These are phyloP conservation scores for Beauveria bassiana DNA, from an alignment of 2,329 filamentous ascomycete species.

Conservation along the genomic window DNA sequence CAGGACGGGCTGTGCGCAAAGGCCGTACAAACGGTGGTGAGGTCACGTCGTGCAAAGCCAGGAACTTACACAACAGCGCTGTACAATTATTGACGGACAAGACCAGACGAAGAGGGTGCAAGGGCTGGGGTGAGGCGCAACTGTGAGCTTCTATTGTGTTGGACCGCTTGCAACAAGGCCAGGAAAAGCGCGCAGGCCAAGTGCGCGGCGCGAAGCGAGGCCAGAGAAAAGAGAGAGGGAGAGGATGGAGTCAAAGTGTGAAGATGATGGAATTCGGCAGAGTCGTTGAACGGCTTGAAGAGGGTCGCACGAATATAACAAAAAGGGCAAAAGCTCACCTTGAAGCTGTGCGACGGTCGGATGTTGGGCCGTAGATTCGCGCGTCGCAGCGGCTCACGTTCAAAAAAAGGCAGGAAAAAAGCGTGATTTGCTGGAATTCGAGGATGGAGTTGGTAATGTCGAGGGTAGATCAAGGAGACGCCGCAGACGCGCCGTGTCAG, in stretches of 20 bases:
- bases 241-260: not conserved
- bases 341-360: constrained; percentile 9
- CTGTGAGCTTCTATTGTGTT: constrained; percentile 5
- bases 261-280: not conserved
- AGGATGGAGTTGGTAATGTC: not conserved
- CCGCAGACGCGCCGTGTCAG: constrained; percentile 38
- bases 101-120: not conserved
- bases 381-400: constrained; percentile 4
- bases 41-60: not conserved
- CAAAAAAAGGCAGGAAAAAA: not conserved
- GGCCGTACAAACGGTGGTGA: not conserved
- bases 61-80: constrained; percentile 8
- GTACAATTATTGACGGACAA: not conserved
- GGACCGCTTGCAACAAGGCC: not conserved
- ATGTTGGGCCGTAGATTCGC: constrained; percentile 5
- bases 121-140: not conserved
- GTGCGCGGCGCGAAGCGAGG: constrained; percentile 8
- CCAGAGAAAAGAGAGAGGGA: not conserved
- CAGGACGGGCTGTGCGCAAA: too few relatives aligned
- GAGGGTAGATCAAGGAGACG: constrained; percentile 22
- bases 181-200: constrained; percentile 10
- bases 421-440: constrained; percentile 10
- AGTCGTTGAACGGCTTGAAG: not conserved
- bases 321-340: not conserved
- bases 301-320: not conserved